These are phyloP conservation scores for Endogone sp. DNA, from an alignment of 192 early-diverging fungal species.

Conservation along the genomic window DNA sequence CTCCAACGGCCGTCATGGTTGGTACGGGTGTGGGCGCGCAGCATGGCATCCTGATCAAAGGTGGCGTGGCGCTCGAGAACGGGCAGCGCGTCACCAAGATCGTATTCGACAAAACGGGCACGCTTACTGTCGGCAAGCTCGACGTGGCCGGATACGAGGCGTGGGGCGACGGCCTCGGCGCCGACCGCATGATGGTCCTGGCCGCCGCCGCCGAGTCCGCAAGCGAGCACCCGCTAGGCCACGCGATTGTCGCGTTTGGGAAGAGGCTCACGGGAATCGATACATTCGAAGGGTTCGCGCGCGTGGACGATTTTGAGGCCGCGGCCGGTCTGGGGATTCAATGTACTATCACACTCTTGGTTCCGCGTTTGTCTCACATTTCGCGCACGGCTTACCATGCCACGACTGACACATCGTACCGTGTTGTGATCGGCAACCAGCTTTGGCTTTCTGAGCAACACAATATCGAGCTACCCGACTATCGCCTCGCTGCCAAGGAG, in stretches of 20 bases:
- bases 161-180: conserved; percentile 4
- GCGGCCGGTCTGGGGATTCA: conserved; percentile 67
- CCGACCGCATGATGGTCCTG: conserved; percentile 20
- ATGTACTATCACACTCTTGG: conserved; percentile 42
- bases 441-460: conserved; percentile 43
- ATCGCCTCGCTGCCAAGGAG: conserved; percentile 27
- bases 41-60: conserved; percentile 95
- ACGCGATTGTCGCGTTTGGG: conserved; percentile 62
- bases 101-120: conserved; percentile 99
- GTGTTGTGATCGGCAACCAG: conserved; percentile 73
- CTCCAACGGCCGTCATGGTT: conserved; percentile 98
- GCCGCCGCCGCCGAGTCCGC: conserved; percentile 73
- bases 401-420: conserved; percentile 3
- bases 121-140: conserved; percentile 76
- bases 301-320: conserved; percentile 57
- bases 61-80: conserved; percentile 79
- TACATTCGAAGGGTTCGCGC: conserved; percentile 31
- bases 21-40: conserved; percentile 96
- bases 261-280: conserved; percentile 31
- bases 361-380: too few species aligned
- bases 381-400: conserved; percentile 10
- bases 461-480: conserved; percentile 28
- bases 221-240: conserved; percentile 82
- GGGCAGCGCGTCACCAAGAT: conserved; percentile 80
- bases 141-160: conserved; percentile 50